phyloP scores from a whole-genome alignment of 441 rosid species.

The Pelargonium australe region DNA sequence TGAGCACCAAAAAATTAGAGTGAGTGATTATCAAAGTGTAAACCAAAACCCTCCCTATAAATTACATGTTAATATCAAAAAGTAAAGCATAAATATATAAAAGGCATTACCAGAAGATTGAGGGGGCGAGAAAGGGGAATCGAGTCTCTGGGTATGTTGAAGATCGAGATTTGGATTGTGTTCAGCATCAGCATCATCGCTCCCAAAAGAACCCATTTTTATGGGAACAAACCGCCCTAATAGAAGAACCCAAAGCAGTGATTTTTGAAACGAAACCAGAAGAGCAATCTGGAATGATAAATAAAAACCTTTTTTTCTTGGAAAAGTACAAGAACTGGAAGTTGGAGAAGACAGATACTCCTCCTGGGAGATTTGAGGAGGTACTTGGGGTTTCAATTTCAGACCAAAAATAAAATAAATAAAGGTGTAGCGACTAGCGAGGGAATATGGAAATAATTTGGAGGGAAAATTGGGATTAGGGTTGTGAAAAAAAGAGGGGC shows the following conservation, averaged over 20 bases:
- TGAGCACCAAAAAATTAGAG: neutral
- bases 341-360: neutral
- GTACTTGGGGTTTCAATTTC: neutral
- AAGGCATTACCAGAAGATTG: conserved; percentile 31
- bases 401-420: neutral
- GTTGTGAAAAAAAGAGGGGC: conserved; percentile 33
- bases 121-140: conserved; percentile 31
- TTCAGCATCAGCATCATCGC: conserved; percentile 8
- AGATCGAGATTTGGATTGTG: conserved; percentile 20
- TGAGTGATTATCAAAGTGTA: neutral
- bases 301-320: neutral
- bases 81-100: neutral
- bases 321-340: neutral
- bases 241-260: neutral
- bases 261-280: neutral
- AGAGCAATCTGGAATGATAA: neutral
- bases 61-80: neutral
- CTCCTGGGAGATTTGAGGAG: too few relatives aligned
- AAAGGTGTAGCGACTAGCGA: neutral
- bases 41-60: neutral
- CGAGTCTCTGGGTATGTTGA: conserved; percentile 33
- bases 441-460: conserved; percentile 20
- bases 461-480: conserved; percentile 37
- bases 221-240: neutral
- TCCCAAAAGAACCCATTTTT: conserved; percentile 40